Evolutionary conservation across 345 rosid genomes (phyloP), one percentile per base, ranked within the genome.

Genomic region (Eucalyptus albens): DNA sequence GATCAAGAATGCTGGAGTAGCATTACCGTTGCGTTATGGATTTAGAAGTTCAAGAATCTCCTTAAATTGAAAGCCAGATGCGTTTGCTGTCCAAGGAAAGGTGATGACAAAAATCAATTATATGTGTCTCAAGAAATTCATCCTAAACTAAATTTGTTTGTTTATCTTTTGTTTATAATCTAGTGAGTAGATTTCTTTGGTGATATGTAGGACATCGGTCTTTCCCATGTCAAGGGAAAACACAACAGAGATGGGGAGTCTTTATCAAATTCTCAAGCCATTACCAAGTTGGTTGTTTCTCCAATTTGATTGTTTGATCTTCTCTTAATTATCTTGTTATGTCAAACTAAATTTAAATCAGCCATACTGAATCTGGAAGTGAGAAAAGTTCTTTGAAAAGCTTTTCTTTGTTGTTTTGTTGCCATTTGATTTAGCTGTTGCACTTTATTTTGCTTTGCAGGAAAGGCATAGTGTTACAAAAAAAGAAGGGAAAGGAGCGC

Each of bases 401-500:
- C 47, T 5, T 21, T 69, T 77, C 45, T 77, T 37, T 13, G 8
- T 6, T 77, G 83, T 15, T 40, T 42, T 51, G 45, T 47, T 31
- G 29, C 55, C 42, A 7, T 33, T 55, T 53, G 86, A 88, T 27
- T 40, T 27, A 26, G 26, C 29, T 88, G 86, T 45, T 59, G 40
- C 45, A 19, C 62, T 80, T 77, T 24, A 72, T 50, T 31, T 31
- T 88, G 13, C 45, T 77, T 40, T 53, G 22, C 21, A 80, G 89
- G 80, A 50, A 88, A 88, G n/a, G 49, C 45, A 80, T 40, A 62
- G 37, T 8, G 44, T 81, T 40, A 88, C 15, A 24, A 16, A 93
- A 89, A 91, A 95, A 95, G 69, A 92, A 69, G 19, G 93, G 94
- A 87, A 94, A 53, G 89, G 95, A 94, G 90, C 96, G 94, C 11